Base-by-base conservation (phyloP, 192 early-diverging fungal genomes). In the Lobulomyces angularis region DNA sequence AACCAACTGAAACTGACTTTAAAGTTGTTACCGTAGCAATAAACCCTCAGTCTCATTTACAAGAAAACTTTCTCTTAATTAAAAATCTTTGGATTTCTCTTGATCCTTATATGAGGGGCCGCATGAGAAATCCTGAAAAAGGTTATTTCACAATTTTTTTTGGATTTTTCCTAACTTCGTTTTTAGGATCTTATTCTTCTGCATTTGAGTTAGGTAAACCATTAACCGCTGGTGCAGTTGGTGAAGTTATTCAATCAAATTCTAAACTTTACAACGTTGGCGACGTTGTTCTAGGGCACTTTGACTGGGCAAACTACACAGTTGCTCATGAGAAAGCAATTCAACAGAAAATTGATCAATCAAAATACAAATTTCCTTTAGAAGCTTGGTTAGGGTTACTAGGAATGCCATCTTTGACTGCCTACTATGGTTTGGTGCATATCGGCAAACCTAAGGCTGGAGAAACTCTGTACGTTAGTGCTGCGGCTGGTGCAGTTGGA, bases 391-490 rank as follows among this genome's bases (percentile, higher is more conserved):
- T 2, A 53, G 47, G 18, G 27, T 12, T 53, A 16, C 37, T 33
- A n/a, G 59, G 86, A 19, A 88, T 89, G 81, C 77, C 87, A 20
- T 77, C 80, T 22, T 66, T 79, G 31, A 90, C 87, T 5, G 87
- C 84, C 0, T 86, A 83, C 44, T 48, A 61, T 21, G 77, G 80
- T 22, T 53, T 86, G 11, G 34, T 72, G 24, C 52, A 60, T 6
- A 53, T 81, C 18, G 85, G 79, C 21, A 51, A 82, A 41, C 78
- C 84, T 44, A 82, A 83, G 55, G 53, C 52, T 2, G 87, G 87
- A 11, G 87, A 95, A 46, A 90, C 84, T 1, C 55, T 89, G 8
- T 86, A 77, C 34, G 69, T 92, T 17, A 80, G 72, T 37, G 83
- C 80, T 14, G 91, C 88, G 0, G 69, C 83, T 19, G 88, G 80